Percentiles rank a stretch among this genome's conserved stretches.
Conservation (phyloP, 176 grass and related monocot genomes). For the Typha latifolia region DNA sequence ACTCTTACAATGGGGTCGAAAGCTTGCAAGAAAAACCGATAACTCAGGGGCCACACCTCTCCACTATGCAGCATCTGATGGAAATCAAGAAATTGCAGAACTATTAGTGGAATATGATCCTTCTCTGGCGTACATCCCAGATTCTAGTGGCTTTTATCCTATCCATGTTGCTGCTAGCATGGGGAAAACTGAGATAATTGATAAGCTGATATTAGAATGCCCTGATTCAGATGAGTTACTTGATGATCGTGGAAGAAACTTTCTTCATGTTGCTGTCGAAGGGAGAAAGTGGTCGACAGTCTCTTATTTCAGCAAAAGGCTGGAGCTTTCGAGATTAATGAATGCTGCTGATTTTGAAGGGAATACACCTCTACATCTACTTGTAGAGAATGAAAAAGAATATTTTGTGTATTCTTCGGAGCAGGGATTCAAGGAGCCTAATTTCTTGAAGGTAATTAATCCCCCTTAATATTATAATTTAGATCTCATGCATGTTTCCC, state of each 20-base stretch:
- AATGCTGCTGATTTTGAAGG: slow-evolving; percentile 8
- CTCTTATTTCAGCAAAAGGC: no score
- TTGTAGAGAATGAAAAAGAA: neutral
- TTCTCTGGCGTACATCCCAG: slow-evolving; percentile 5
- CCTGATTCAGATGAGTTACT: neutral
- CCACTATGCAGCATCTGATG: slow-evolving; percentile 1
- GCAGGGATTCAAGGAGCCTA: no score
- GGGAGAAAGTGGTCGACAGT: no score
- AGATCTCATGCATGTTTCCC: no score
- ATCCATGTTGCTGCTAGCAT: slow-evolving; percentile 11
- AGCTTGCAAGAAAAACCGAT: neutral
- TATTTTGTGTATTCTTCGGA: no score
- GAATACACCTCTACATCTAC: slow-evolving; percentile 12
- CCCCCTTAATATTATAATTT: no score
- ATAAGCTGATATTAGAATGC: neutral
- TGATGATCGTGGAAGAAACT: slow-evolving; percentile 1
- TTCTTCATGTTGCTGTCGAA: slow-evolving; percentile 2
- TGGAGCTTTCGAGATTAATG: neutral
- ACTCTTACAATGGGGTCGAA: neutral
- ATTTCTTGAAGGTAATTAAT: no score
- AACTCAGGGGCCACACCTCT: neutral
- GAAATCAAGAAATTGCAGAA: neutral
- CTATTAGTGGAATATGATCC: slow-evolving; percentile 1
- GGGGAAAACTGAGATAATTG: neutral
- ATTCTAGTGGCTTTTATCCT: slow-evolving; percentile 6